phyloP scores from a whole-genome alignment of 1,139 yeast species.

The Meyerozyma sp. region DNA sequence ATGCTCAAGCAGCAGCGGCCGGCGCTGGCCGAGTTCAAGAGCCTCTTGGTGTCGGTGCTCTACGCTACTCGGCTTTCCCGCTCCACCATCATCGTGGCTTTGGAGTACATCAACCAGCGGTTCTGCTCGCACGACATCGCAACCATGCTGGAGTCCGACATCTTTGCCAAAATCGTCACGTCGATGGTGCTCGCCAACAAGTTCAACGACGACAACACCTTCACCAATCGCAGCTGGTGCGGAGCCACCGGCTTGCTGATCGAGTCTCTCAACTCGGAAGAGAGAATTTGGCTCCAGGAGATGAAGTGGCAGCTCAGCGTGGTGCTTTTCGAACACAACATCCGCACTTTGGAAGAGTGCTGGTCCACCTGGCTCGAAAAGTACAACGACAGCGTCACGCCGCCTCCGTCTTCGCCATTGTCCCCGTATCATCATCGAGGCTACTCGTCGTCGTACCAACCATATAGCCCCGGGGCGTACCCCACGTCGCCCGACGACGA shows the following conservation, averaged over 20 bases:
- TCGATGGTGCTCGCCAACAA: constrained; percentile 84
- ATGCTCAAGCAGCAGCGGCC: constrained; percentile 46
- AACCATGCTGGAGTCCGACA: constrained; percentile 33
- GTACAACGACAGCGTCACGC: constrained; percentile 12
- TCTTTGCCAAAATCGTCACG: constrained; percentile 61
- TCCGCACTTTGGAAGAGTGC: constrained; percentile 40
- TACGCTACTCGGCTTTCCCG: constrained; percentile 88
- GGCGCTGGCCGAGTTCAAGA: constrained; percentile 53
- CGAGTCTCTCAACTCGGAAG: constrained; percentile 55
- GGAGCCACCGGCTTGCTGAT: constrained; percentile 84
- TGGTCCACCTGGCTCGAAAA: constrained; percentile 44
- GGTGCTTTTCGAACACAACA: constrained; percentile 36
- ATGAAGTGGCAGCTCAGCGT: constrained; percentile 46
- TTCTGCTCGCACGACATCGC: constrained; percentile 23
- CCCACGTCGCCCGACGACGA: constrained; percentile 4
- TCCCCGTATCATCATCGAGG: constrained; percentile 2
- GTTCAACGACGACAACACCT: constrained; percentile 94
- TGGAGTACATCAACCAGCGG: constrained; percentile 63
- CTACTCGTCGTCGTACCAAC: constrained; percentile 1
- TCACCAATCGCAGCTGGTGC: constrained; percentile 92
- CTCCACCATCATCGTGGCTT: constrained; percentile 70
- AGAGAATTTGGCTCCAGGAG: constrained; percentile 65
- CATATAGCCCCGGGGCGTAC: constrained; percentile 2
- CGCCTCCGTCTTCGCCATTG: constrained; percentile 3
- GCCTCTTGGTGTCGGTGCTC: constrained; percentile 61